Percentiles rank a stretch among this genome's conserved stretches.
phyloP scores from a whole-genome alignment of 495 filamentous ascomycete species.

The Diplogelasinospora grovesii region DNA sequence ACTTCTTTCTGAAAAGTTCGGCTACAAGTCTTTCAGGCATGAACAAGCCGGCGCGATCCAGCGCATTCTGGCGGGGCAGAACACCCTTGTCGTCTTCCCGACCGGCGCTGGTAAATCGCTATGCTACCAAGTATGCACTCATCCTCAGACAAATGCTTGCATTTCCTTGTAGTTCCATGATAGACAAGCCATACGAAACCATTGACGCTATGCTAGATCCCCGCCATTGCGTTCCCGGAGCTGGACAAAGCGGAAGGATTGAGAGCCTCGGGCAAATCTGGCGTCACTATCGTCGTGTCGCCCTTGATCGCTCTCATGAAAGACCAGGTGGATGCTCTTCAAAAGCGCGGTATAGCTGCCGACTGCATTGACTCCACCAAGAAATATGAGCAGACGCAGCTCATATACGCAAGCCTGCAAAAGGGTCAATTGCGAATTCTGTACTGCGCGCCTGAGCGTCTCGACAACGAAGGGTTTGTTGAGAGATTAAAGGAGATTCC shows the following conservation, averaged over 20 bases:
- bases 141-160: no score
- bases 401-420: conserved; percentile 38
- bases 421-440: conserved; percentile 43
- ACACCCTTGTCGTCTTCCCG: conserved; percentile 49
- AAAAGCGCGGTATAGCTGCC: conserved; percentile 40
- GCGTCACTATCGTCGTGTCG: conserved; percentile 49
- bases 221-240: conserved; percentile 46
- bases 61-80: conserved; percentile 41
- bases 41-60: conserved; percentile 49
- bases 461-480: conserved; percentile 54
- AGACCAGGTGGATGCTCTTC: conserved; percentile 50
- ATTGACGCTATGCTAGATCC: conserved; percentile 34
- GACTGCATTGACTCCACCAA: conserved; percentile 50
- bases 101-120: conserved; percentile 56
- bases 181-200: no score
- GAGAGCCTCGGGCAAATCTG: conserved; percentile 19
- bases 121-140: conserved; percentile 37
- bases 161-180: background rate
- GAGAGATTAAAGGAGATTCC: conserved; percentile 44
- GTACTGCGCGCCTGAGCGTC: conserved; percentile 52
- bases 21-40: conserved; percentile 41
- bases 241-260: conserved; percentile 27
- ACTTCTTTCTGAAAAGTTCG: conserved; percentile 38
- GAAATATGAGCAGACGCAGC: conserved; percentile 35
- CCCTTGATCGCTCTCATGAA: conserved; percentile 55